Conservation (phyloP, 192 early-diverging fungal genomes). For the Pilobolus umbonatus region DNA sequence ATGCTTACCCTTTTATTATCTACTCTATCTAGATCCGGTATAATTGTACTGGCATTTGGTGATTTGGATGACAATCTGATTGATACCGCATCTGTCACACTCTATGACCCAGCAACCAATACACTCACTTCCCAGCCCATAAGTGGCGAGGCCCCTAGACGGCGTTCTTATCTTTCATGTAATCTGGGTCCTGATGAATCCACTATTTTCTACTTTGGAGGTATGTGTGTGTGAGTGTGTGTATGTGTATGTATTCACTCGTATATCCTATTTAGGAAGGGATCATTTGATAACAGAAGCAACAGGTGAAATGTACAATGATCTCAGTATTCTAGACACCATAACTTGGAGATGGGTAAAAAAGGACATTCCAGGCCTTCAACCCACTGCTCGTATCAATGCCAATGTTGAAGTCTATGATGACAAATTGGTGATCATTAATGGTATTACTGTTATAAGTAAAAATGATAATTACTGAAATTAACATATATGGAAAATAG, state of each 20-base stretch:
- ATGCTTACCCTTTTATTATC: no score
- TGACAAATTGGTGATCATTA: slow-evolving; percentile 4
- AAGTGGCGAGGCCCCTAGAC: no score
- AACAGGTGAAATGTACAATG: not conserved
- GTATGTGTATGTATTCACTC: not conserved
- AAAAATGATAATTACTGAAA: no score
- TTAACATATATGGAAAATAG: no score
- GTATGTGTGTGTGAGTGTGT: not conserved
- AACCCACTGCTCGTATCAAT: not conserved
- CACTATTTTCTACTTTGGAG: slow-evolving; percentile 9
- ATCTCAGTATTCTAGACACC: slow-evolving; percentile 6
- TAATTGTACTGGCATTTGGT: no score
- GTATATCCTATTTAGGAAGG: not conserved
- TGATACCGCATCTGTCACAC: no score
- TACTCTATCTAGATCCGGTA: no score
- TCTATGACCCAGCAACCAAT: no score
- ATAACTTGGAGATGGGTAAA: slow-evolving; percentile 1
- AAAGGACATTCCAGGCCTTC: not conserved
- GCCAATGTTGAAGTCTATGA: not conserved
- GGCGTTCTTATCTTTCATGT: no score
- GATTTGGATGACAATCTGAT: no score
- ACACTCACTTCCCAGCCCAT: no score
- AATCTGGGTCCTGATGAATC: not conserved
- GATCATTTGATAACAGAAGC: not conserved
- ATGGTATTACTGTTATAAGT: no score